Evolutionary conservation across 495 filamentous ascomycete genomes (phyloP).

Genomic region (Parachaetomium inaequale): DNA sequence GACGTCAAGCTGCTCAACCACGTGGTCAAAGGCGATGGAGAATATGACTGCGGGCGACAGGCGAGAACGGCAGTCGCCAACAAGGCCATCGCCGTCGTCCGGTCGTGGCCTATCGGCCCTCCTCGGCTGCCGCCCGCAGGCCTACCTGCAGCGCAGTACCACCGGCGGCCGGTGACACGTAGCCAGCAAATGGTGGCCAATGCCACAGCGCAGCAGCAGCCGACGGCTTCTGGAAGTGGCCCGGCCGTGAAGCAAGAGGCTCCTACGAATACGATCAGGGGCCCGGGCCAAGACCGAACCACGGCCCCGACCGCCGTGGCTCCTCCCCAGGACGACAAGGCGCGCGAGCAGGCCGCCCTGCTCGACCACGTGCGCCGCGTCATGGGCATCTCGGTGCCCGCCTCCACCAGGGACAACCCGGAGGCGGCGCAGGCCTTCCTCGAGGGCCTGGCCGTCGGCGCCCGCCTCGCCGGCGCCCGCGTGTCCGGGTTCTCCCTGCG

Average conservation of each 20-base stretch:
- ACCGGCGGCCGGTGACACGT: no score
- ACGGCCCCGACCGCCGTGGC: background rate
- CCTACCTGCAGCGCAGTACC: no score
- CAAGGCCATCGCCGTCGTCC: conserved; percentile 15
- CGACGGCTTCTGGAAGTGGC: background rate
- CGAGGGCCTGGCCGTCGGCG: conserved; percentile 31
- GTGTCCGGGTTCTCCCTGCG: background rate
- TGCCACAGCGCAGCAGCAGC: background rate
- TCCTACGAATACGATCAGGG: background rate
- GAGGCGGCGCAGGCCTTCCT: conserved; percentile 30
- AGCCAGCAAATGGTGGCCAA: no score
- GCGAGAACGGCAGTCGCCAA: conserved; percentile 13
- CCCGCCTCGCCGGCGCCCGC: background rate
- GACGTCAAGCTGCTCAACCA: conserved; percentile 6
- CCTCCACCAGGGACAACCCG: background rate
- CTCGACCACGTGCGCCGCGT: conserved; percentile 7
- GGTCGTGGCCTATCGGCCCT: background rate
- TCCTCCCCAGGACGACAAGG: background rate
- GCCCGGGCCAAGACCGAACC: background rate
- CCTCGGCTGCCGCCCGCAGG: background rate
- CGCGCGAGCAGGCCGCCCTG: conserved; percentile 1
- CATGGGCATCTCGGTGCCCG: conserved; percentile 13
- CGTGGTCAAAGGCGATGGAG: background rate
- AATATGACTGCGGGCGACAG: background rate
- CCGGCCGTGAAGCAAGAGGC: background rate